These are phyloP conservation scores for Fusarium subtropicale DNA, from an alignment of 2,329 filamentous ascomycete genomes.

Conservation along the genomic window DNA sequence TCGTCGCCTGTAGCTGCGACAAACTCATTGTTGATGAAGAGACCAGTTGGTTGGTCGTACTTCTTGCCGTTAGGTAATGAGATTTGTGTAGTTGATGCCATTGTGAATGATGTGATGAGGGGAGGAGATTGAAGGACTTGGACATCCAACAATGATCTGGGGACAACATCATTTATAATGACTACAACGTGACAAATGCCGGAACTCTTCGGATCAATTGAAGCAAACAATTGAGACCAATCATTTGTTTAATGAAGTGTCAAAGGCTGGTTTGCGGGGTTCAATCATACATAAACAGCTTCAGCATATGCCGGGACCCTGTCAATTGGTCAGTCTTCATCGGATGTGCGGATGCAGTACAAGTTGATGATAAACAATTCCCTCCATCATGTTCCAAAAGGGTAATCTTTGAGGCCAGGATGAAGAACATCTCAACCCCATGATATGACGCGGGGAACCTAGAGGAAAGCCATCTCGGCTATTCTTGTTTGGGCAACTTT, in stretches of 20 bases:
- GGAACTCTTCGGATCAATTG: neutral
- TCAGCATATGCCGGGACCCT: neutral
- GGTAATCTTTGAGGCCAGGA: conserved; percentile 31
- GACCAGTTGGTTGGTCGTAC: conserved; percentile 54
- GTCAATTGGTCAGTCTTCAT: neutral
- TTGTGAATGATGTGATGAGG: neutral
- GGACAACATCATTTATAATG: conserved; percentile 25
- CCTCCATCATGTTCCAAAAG: conserved; percentile 15
- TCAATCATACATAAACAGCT: conserved; percentile 1
- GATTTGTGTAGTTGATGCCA: conserved; percentile 37
- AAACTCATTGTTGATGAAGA: conserved; percentile 48
- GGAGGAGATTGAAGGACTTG: neutral
- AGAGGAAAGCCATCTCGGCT: neutral
- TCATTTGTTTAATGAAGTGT: neutral
- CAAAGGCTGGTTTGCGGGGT: conserved; percentile 3
- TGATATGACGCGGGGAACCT: conserved; percentile 17
- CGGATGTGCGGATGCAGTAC: neutral
- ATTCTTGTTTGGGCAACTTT: conserved; percentile 36
- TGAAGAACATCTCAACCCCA: conserved; percentile 12
- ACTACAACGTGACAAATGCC: neutral
- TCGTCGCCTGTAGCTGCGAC: conserved; percentile 40
- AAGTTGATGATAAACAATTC: neutral
- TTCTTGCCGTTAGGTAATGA: conserved; percentile 46
- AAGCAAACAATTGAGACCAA: neutral
- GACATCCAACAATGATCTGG: neutral